Base-by-base conservation (phyloP, 441 rosid genomes). In the Euphorbia schlechtendalii region DNA sequence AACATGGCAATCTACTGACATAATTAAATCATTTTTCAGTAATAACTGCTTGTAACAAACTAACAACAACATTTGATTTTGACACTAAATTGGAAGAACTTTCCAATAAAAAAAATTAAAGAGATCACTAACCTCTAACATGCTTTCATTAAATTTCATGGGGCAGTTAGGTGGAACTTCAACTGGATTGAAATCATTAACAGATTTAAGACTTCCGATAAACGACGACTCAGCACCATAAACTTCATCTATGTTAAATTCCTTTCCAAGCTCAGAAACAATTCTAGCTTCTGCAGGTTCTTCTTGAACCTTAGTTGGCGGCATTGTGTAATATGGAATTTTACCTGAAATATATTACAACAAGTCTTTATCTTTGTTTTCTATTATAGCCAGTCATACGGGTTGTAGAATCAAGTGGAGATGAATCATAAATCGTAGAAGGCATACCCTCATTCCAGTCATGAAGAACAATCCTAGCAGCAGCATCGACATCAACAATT, bases 361-460 rank as follows among this genome's bases (percentile, higher is more conserved):
- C 22, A 36, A 51, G 53, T 49, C 51, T 27, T 25, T 18, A 45
- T 25, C 25, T 61, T 58, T 3, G 49, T 52, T 11, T 58, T 45
- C 22, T 40, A 71, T 32, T 32, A 3, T 21, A 52, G 66, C 58
- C 52, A 30, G 15, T 32, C 61, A 25, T 27, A 3, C 24, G 13
- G 11, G 1, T 2, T 22, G 36, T 41, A 49, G 54, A 49, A 49
- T 49, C n/a, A 3, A 40, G 45, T 12, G 14, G n/a, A n/a, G n/a
- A n/a, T n/a, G n/a, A n/a, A n/a, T n/a, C n/a, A n/a, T 7, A 32
- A 32, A 4, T n/a, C 14, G 15, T 15, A 55, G 14, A 43, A 59
- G 56, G 57, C 66, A 32, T 78, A 90, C 97, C 99, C 67, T 89
- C 90, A 76, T 88, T 94, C 99, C 98, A 94, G 77, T 94, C 97